A percentile compares a stretch with the other conserved stretches of the same genome.
Evolutionary conservation across 129 eudicot species (phyloP).

Genomic region (Ambrosia artemisiifolia): DNA sequence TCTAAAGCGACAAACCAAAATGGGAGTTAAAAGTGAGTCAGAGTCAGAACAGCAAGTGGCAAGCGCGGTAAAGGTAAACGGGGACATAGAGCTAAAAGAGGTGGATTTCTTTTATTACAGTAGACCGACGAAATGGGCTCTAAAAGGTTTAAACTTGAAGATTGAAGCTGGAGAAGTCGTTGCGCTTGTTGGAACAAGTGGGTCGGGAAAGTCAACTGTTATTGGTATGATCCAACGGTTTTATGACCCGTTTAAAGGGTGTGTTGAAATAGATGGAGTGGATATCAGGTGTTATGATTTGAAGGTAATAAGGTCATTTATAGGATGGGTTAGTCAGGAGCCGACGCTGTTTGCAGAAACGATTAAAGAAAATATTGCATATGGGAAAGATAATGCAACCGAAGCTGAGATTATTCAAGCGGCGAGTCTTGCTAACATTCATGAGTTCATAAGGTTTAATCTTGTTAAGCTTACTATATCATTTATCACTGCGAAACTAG

Average conservation of each 20-base stretch:
- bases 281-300: conserved; percentile 39
- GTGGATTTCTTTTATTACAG: conserved; percentile 41
- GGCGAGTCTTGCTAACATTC: conserved; percentile 49
- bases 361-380: conserved; percentile 38
- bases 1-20: conserved; percentile 24
- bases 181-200: conserved; percentile 54
- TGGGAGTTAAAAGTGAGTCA: background rate
- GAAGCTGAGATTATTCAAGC: conserved; percentile 45
- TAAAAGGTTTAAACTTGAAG: conserved; percentile 30
- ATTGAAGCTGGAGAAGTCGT: conserved; percentile 45
- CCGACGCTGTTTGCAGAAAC: conserved; percentile 49
- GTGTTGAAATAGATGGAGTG: conserved; percentile 45
- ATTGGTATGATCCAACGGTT: conserved; percentile 47
- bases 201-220: conserved; percentile 55
- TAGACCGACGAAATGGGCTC: conserved; percentile 36
- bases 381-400: conserved; percentile 35
- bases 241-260: conserved; percentile 45
- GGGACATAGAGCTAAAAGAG: conserved; percentile 29
- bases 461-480: background rate
- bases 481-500: background rate
- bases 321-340: conserved; percentile 53
- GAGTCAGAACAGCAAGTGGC: background rate
- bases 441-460: conserved; percentile 39
- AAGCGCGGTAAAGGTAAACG: conserved; percentile 22
- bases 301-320: conserved; percentile 35